Percentiles rank a stretch among this genome's conserved stretches.
Evolutionary conservation across 768 basidiomycete genomes (phyloP).

Genomic region (Piloderma croceum): DNA sequence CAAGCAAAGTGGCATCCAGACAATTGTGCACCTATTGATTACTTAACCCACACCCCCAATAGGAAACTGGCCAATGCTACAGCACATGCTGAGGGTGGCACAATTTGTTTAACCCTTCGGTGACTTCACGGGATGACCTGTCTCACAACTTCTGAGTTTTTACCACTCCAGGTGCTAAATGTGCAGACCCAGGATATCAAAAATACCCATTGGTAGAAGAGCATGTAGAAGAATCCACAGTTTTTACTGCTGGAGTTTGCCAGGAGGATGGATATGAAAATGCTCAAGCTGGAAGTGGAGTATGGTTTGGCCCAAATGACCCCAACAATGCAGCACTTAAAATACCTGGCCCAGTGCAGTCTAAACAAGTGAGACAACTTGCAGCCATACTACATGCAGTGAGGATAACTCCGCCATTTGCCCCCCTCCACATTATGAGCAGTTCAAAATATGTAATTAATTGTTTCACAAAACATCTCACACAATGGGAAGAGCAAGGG

Average conservation of each 20-base stretch:
- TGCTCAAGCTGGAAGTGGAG: conserved; percentile 14
- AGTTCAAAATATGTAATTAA: too few species aligned
- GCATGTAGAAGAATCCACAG: not conserved
- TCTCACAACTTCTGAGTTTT: not conserved
- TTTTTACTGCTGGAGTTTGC: conserved; percentile 15
- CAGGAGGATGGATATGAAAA: conserved; percentile 10
- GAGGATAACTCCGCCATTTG: too few species aligned
- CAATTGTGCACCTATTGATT: not conserved
- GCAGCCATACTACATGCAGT: conserved; percentile 13
- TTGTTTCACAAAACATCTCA: too few species aligned
- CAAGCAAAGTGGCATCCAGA: not conserved
- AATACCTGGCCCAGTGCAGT: conserved; percentile 6
- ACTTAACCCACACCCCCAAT: not conserved
- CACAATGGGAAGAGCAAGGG: conserved; percentile 21
- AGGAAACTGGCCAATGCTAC: not conserved
- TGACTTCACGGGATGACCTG: not conserved
- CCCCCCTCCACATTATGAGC: too few species aligned
- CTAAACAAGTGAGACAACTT: conserved; percentile 17
- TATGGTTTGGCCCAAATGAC: conserved; percentile 11
- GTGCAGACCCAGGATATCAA: not conserved
- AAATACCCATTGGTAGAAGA: not conserved
- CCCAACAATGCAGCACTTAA: conserved; percentile 7
- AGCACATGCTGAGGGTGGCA: not conserved
- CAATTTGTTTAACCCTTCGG: not conserved
- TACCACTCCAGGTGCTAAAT: not conserved